Conservation (phyloP, 1,139 yeast genomes). For the Pichia sp. region DNA sequence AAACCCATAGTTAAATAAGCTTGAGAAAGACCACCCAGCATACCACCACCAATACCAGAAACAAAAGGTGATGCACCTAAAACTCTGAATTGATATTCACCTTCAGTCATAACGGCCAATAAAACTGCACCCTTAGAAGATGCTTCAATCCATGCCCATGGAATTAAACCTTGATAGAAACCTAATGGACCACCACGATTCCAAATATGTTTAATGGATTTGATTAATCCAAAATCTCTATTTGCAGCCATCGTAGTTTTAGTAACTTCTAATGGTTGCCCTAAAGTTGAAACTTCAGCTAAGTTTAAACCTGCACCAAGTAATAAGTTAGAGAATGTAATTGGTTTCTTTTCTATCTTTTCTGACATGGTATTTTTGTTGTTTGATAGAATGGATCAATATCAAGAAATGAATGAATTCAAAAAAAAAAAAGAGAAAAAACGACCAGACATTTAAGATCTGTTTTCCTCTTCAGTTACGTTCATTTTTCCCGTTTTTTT, state of each 20-base stretch:
- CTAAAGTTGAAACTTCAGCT: slow-evolving; percentile 89
- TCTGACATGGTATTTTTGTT: slow-evolving; percentile 12
- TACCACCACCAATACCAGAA: slow-evolving; percentile 93
- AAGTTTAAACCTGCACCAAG: slow-evolving; percentile 91
- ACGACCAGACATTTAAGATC: too few relatives aligned
- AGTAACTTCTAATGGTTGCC: slow-evolving; percentile 92
- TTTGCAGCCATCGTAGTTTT: slow-evolving; percentile 99
- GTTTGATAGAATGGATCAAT: not conserved
- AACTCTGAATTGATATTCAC: slow-evolving; percentile 66
- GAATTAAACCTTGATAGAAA: slow-evolving; percentile 93
- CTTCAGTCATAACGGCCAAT: slow-evolving; percentile 85
- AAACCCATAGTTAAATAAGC: slow-evolving; percentile 96
- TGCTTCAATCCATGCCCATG: slow-evolving; percentile 99
- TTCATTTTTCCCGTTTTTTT: too few relatives aligned
- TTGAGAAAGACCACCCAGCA: slow-evolving; percentile 91
- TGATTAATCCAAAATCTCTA: slow-evolving; percentile 59
- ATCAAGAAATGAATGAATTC: not conserved
- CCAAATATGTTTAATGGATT: slow-evolving; percentile 75
- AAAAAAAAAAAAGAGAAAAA: not conserved
- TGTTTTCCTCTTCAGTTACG: too few relatives aligned
- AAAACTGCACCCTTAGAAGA: slow-evolving; percentile 98
- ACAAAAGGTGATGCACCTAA: slow-evolving; percentile 66
- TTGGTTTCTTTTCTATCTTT: slow-evolving; percentile 62
- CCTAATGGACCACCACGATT: slow-evolving; percentile 88
- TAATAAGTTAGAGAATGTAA: slow-evolving; percentile 81